Percentiles rank a stretch among this genome's conserved stretches.
These are phyloP conservation scores for Marsdenia floribunda DNA, from an alignment of 257 asterid genomes.

Conservation along the genomic window DNA sequence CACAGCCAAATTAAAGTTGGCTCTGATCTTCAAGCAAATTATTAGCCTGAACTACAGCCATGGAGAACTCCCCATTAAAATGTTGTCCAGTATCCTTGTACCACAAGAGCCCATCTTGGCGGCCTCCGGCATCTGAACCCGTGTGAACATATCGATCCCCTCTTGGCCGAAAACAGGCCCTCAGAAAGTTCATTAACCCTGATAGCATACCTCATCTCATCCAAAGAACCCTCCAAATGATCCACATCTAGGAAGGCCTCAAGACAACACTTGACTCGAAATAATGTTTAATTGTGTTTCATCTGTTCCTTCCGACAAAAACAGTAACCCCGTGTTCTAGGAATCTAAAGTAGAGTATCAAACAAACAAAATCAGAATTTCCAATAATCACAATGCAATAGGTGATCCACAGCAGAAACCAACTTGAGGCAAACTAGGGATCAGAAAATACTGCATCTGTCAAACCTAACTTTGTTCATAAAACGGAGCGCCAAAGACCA, in stretches of 20 bases:
- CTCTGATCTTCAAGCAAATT: constrained; percentile 70
- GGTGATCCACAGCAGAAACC: neutral
- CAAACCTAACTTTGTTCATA: constrained; percentile 8
- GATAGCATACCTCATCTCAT: constrained; percentile 80
- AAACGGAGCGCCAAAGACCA: constrained; percentile 25
- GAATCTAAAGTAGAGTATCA: constrained; percentile 26
- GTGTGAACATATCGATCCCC: constrained; percentile 39
- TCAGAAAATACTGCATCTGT: constrained; percentile 10
- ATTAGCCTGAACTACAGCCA: constrained; percentile 85
- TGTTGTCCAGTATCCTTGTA: constrained; percentile 69
- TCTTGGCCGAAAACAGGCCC: constrained; percentile 63
- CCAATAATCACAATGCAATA: constrained; percentile 2
- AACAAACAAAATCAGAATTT: constrained; percentile 26
- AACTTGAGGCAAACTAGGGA: neutral
- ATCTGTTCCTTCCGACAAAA: constrained; percentile 17
- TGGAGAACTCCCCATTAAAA: constrained; percentile 62
- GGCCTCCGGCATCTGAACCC: constrained; percentile 47
- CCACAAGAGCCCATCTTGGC: constrained; percentile 69
- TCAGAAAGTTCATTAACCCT: constrained; percentile 50
- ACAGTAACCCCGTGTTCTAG: constrained; percentile 6
- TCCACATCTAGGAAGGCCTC: constrained; percentile 36
- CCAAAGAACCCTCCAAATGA: constrained; percentile 51
- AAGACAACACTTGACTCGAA: constrained; percentile 12
- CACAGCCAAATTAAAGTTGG: constrained; percentile 60
- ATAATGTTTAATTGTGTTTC: constrained; percentile 6